Base-by-base conservation (phyloP, 805 yeast genomes). In the Hyphopichia homilentoma region DNA sequence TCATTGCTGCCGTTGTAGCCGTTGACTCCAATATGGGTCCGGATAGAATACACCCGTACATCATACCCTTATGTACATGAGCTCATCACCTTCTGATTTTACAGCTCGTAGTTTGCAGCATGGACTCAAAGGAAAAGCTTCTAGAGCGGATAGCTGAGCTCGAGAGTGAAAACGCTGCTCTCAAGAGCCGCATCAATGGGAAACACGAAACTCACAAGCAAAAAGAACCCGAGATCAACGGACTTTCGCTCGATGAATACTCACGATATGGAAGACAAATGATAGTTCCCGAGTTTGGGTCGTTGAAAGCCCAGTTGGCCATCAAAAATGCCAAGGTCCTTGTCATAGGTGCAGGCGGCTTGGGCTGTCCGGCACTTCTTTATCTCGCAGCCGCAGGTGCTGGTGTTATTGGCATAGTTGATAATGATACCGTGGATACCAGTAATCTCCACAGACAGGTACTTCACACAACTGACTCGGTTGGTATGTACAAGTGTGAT, bases 281-380 rank as follows among this genome's bases (percentile, higher is more conserved):
- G 90, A 78, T 89, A 16, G 96, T 93, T 2, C 93, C 95, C 3
- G 83, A 77, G 36, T 66, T 88, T 31, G 86, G 88, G 7, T 53
- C 68, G 1, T 39, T 59, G 1, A 32, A 60, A 3, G 36, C 57
- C 2, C 99, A 93, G 53, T 32, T 71, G 6, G 63, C 59, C 26
- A 57, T 93, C 29, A 80, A 79, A 41, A 43, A 55, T 0, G 37
- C 90, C 2, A 73, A 65, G 32, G 74, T 89, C 0, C 57, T 90
- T 16, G 89, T 93, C 0, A 70, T 93, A 6, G 98, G 99, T 1
- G 97, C 97, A 1, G 99, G 98, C 7, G 99, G 99, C 0, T 66
- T 93, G 5, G 97, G 98, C 0, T 82, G 94, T 44, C 97, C 98
- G 0, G 94, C 94, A 0, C 56, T 90, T 30, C 68, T 84, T 26